Conservation (phyloP, 2,329 filamentous ascomycete genomes). For the Elsinoe ampelina region DNA sequence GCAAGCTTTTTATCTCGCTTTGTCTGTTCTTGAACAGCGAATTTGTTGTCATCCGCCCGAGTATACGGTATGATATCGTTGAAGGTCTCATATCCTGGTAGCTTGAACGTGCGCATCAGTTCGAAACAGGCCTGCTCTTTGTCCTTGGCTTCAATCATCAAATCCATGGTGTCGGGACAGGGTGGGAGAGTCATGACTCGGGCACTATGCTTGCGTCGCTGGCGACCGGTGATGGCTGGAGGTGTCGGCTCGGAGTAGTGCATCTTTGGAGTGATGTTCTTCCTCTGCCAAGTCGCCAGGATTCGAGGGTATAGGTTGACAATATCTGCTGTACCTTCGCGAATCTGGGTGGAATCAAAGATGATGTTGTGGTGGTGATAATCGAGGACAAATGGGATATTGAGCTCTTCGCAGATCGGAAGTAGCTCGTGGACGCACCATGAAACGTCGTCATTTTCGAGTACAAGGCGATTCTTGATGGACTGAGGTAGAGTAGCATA, state of each 20-base stretch:
- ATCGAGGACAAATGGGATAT: constrained; percentile 85
- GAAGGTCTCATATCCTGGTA: constrained; percentile 68
- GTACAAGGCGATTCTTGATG: constrained; percentile 70
- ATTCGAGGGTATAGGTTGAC: constrained; percentile 67
- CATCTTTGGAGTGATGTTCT: constrained; percentile 88
- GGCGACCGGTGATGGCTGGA: constrained; percentile 64
- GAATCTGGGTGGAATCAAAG: constrained; percentile 61
- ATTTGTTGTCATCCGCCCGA: constrained; percentile 64
- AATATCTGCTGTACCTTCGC: constrained; percentile 80
- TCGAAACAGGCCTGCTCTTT: constrained; percentile 96
- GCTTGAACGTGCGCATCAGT: constrained; percentile 76
- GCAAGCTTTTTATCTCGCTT: constrained; percentile 30
- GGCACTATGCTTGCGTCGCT: constrained; percentile 76
- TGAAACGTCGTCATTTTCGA: constrained; percentile 90
- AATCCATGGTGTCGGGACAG: constrained; percentile 72
- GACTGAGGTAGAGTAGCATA: constrained; percentile 57
- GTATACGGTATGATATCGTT: constrained; percentile 70
- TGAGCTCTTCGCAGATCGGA: constrained; percentile 84
- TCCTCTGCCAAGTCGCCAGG: constrained; percentile 70
- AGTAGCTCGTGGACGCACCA: constrained; percentile 90
- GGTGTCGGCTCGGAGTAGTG: constrained; percentile 81
- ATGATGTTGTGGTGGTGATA: constrained; percentile 95
- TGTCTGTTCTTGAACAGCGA: constrained; percentile 27
- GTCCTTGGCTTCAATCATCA: constrained; percentile 99
- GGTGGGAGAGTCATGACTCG: constrained; percentile 73